Base-by-base conservation (phyloP, 805 yeast species). In the Lipomyces orientalis region DNA sequence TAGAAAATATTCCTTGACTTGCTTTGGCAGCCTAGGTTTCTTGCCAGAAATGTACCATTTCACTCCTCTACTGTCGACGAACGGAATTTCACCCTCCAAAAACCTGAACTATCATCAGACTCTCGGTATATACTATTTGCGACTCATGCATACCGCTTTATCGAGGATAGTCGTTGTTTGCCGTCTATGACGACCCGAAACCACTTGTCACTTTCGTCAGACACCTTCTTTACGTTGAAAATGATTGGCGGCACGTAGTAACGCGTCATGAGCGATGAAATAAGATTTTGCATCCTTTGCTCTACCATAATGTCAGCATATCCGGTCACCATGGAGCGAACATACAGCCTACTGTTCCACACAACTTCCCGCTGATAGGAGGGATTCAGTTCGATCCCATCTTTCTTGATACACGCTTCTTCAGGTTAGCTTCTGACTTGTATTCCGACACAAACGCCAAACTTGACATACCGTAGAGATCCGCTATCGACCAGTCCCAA, bases 331-430 rank as follows among this genome's bases (percentile, higher is more conserved):
- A 10, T 22, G 25, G 19, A 51, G 55, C 5, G 19, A 51, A 19
- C 55, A 10, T 10, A 19, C 31, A 14, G 19, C 58, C 3, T 55
- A 55, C 58, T 19, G 12, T 55, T 29, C 58, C 58, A 55, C 1
- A 55, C 58, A 33, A 55, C 58, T 10, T 55, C 58, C 31, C 58
- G 10, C 39, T 55, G 58, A 4, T 19, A 55, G 2, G 19, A 55
- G 4, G 58, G 58, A 14, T 55, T 31, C 33, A 55, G 39, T 3
- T 55, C 58, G 31, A 55, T 55, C 22, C 29, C 16, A 10, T 33
- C 4, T 10, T 9, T 29, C 3, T 16, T 33, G 16, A 55, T 25
- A 19, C 34, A 10, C 2, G 29, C 29, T 9, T n/a, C 34, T 14
- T 55, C 19, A 22, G 7, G n/a, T 10, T 55, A 22, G 39, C n/a